Evolutionary conservation across 306 rosid genomes (phyloP), one percentile per base, ranked within the genome.

Genomic region (Datisca glomerata): DNA sequence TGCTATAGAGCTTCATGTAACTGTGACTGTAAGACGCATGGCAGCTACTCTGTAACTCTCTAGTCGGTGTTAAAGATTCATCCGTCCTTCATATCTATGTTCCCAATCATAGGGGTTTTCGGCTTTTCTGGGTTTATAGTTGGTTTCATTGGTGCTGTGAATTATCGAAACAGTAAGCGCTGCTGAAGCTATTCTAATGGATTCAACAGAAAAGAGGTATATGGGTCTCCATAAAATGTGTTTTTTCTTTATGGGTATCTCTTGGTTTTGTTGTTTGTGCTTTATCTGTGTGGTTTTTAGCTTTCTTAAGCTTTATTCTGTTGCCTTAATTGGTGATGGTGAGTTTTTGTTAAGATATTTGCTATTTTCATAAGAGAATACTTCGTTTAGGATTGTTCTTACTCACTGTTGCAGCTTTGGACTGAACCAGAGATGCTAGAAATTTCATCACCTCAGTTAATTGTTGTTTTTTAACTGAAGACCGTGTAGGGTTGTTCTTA

Each of bases 181-280:
- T 15, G 8, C 13, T 9, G 29, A 13, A 41, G 38, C 20, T 29
- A 8, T 41, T 20, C 27, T 15, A 3, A 49, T 50, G 65, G 55
- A 47, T 58, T 66, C 48, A 41, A 51, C 10, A 50, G 66, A 45
- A 24, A 33, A 60, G 49, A 72, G 55, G 65, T 68, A 58, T 46
- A 50, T 41, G 56, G 60, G 48, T 63, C 29, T 56, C 37, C 57
- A 12, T 51, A 21, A 45, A 21, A 18, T 43, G 6, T 60, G 27
- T 12, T 27, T 24, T 63, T 21, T 32, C 33, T 20, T 45, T 18
- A n/a, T 33, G 54, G 62, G 22, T 41, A 10, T 24, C 21, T 42
- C 18, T 36, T 7, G 39, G 21, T 47, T 56, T 61, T 41, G 21
- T 20, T 33, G 39, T 41, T 45, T 37, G 39, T 48, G 43, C 27